phyloP scores from a whole-genome alignment of 305 asterid genomes.

The Andrographis paniculata region DNA sequence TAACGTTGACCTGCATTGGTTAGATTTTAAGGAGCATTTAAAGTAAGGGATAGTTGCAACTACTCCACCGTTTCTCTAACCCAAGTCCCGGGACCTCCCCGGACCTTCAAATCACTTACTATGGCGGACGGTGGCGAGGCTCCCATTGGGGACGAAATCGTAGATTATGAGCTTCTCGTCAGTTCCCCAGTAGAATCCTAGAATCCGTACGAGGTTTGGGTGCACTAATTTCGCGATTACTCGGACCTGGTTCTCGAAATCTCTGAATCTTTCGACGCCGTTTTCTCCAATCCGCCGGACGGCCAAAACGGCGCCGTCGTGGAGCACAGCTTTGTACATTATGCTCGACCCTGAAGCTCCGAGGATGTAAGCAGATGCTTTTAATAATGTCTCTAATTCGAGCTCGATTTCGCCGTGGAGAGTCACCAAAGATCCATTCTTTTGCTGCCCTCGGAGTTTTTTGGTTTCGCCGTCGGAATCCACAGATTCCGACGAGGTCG shows the following conservation, averaged over 20 bases:
- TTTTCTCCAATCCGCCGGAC: slow-evolving; percentile 78
- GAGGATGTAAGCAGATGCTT: slow-evolving; percentile 77
- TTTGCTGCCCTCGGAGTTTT: slow-evolving; percentile 17
- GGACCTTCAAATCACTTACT: slow-evolving; percentile 48
- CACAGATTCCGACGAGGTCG: slow-evolving; percentile 40
- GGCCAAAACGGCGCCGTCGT: slow-evolving; percentile 67
- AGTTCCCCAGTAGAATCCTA: slow-evolving; percentile 85
- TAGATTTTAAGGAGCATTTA: neutral
- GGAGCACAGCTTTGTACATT: slow-evolving; percentile 82
- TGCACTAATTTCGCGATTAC: slow-evolving; percentile 63
- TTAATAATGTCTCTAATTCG: slow-evolving; percentile 60
- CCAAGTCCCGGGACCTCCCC: slow-evolving; percentile 16
- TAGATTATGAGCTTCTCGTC: slow-evolving; percentile 85
- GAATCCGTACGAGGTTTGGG: slow-evolving; percentile 64
- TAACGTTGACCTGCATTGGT: slow-evolving; percentile 31
- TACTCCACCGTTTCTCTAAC: slow-evolving; percentile 36
- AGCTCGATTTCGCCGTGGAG: slow-evolving; percentile 79
- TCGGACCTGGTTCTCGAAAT: slow-evolving; percentile 64
- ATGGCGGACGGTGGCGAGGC: slow-evolving; percentile 69
- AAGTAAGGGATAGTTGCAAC: slow-evolving; percentile 30
- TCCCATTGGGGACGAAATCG: slow-evolving; percentile 81
- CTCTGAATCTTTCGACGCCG: slow-evolving; percentile 62
- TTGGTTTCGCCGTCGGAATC: slow-evolving; percentile 25
- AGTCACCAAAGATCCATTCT: slow-evolving; percentile 53
- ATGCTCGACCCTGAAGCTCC: slow-evolving; percentile 91